Base-by-base conservation (phyloP, 2,329 filamentous ascomycete genomes). In the Ophiostoma pallidulum region DNA sequence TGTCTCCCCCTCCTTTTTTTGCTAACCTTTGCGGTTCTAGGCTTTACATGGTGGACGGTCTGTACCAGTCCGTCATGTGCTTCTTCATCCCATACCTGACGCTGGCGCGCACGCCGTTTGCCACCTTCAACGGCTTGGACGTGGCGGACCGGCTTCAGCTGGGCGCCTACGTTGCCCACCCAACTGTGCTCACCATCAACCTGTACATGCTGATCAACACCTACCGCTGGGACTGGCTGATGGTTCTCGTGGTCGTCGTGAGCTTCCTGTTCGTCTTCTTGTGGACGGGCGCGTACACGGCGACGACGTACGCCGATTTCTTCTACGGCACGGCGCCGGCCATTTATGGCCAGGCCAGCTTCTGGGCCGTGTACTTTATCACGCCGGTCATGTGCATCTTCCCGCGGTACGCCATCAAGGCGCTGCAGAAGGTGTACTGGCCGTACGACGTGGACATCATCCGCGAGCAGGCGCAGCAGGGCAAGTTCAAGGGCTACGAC, bases 191-290 rank as follows among this genome's bases (percentile, higher is more conserved):
- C 56, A 83, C 87, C 35, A 94, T 95, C 71, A 98, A 98, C 65
- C 70, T 83, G 50, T 98, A 97, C 69, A 87, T 98, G 56, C 72
- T 98, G 54, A 81, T 97, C 69, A 98, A 98, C 67, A 94, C 86
- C 1, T 97, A 95, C 65, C 80, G 91, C 51, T 98, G 92, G 92
- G 92, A 98, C 64, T 98, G 91, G 91, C 73, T 98, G 59, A 94
- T 94, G 67, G 66, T 90, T 19, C 70, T 95, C 50, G 83, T 96
- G 53, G 84, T 94, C 44, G 67, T 68, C 20, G 76, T 97, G 64
- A 95, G 89, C 66, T 84, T 85, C 53, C 64, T 97, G 26, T 78
- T 96, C 58, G 79, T 97, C 60, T 98, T 89, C 73, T 84, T 94
- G 69, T 97, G 92, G 89, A 96, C 92, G 6, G 92, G 89, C 26